Base-by-base conservation (phyloP, 805 yeast genomes). In the Wickerhamiella vanderwaltii region DNA sequence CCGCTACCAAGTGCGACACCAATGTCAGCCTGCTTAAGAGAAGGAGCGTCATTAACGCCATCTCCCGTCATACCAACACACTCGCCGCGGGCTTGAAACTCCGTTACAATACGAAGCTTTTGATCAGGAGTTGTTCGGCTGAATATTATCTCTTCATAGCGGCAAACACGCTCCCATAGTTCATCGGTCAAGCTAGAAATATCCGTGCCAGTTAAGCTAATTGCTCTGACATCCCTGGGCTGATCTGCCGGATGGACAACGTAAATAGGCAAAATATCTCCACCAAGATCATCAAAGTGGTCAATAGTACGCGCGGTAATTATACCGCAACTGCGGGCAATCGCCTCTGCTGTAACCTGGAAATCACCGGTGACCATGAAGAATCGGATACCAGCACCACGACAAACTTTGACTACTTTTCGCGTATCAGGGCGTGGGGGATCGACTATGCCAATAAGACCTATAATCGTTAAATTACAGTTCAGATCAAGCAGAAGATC, bases 41-140 rank as follows among this genome's bases (percentile, higher is more conserved):
- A 94, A 19, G 96, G 96, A 0, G 96, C 95, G 66, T 86, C 96
- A 58, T 86, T 86, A 11, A 86, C 94, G 64, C 96, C 96, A 63
- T 86, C 96, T 52, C 96, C 96, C n/a, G 95, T 86, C 94, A 86
- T 85, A 16, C 95, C 96, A 42, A 87, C 95, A 46, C 86, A 76
- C 58, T 85, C 93, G 36, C 94, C 94, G 57, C 93, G 72, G 4
- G 62, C 64, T 53, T 66, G 70, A 41, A 67, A 67, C 46, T 66
- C 66, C 41, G 62, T 60, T n/a, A 70, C 68, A 43, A 69, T 69
- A 41, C 54, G 53, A 28, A 69, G 54, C 49, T 69, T 70, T 44
- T 68, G 73, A 45, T 69, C 73, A 2, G 74, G 74, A 6, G 57
- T 51, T 24, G 56, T 53, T 4, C 56, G 45, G 9, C 55, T 47